Percentiles rank a stretch among this genome's conserved stretches.
Evolutionary conservation across 2,329 filamentous ascomycete species (phyloP).

Genomic region (Polytolypa hystricis): DNA sequence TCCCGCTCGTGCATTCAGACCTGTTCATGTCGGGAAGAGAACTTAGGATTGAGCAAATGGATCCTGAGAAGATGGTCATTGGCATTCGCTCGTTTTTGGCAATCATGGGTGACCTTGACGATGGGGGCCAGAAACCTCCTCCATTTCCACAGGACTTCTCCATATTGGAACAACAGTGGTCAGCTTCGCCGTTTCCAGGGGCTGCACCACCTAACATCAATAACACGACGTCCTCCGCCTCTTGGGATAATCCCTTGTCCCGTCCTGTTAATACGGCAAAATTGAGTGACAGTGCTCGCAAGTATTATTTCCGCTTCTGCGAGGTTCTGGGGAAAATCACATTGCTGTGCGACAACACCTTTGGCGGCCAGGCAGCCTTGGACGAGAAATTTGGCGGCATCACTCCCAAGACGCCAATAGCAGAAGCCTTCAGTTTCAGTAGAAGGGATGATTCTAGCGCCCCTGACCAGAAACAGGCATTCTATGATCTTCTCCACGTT

Average conservation of each 20-base stretch:
- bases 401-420: constrained; percentile 85
- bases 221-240: constrained; percentile 27
- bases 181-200: constrained; percentile 7
- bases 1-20: constrained; percentile 86
- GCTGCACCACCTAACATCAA: constrained; percentile 3
- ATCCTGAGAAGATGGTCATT: constrained; percentile 95
- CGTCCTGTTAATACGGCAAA: constrained; percentile 48
- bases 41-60: constrained; percentile 78
- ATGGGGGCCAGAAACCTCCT: constrained; percentile 62
- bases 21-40: constrained; percentile 69
- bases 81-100: constrained; percentile 88
- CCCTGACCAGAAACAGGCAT: constrained; percentile 79
- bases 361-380: constrained; percentile 86
- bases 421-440: constrained; percentile 85
- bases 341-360: constrained; percentile 90
- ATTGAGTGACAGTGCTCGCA: constrained; percentile 65
- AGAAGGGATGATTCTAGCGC: constrained; percentile 66
- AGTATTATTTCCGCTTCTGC: constrained; percentile 84
- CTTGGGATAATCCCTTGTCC: constrained; percentile 24
- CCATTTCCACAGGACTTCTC: constrained; percentile 64
- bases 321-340: constrained; percentile 93
- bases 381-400: constrained; percentile 88
- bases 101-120: constrained; percentile 87
- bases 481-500: constrained; percentile 90
- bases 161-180: constrained; percentile 14